These are phyloP conservation scores for Fusarium mexicanum DNA, from an alignment of 2,329 filamentous ascomycete species.

Conservation along the genomic window DNA sequence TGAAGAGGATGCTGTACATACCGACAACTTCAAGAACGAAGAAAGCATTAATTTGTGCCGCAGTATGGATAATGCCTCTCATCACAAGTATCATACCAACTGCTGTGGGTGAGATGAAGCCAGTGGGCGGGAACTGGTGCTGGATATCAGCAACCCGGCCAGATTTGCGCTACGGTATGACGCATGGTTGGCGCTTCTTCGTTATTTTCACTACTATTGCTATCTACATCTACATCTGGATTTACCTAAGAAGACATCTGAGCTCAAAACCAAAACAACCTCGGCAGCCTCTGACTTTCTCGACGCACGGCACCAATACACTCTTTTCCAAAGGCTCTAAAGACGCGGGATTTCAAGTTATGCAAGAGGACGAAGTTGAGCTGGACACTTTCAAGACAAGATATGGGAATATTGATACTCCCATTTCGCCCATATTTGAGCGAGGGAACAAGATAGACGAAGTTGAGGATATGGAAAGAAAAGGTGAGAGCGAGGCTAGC, in stretches of 20 bases:
- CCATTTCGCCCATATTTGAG: slow-evolving; percentile 3
- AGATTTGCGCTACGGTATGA: slow-evolving; percentile 55
- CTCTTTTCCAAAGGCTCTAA: slow-evolving; percentile 10
- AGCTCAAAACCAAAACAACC: not conserved
- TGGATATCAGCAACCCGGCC: slow-evolving; percentile 53
- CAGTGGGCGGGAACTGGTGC: slow-evolving; percentile 59
- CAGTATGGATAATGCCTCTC: slow-evolving; percentile 34
- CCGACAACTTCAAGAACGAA: slow-evolving; percentile 19
- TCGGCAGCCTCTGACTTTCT: not conserved
- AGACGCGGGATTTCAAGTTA: slow-evolving; percentile 8
- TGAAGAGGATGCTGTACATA: slow-evolving; percentile 32
- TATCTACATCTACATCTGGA: slow-evolving; percentile 55
- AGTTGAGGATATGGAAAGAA: slow-evolving; percentile 3
- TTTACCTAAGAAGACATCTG: slow-evolving; percentile 27
- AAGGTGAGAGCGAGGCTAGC: slow-evolving; percentile 1
- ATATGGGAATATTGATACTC: not conserved
- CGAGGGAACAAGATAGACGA: slow-evolving; percentile 6
- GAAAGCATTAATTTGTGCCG: slow-evolving; percentile 25
- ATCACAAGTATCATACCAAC: slow-evolving; percentile 34
- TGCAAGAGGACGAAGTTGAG: slow-evolving; percentile 26
- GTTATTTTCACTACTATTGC: slow-evolving; percentile 53
- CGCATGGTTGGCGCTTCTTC: slow-evolving; percentile 57
- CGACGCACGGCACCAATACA: slow-evolving; percentile 2
- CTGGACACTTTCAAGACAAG: slow-evolving; percentile 9
- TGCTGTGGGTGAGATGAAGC: slow-evolving; percentile 32